Conservation (phyloP, 768 basidiomycete species). For the Auriscalpium microsporum region DNA sequence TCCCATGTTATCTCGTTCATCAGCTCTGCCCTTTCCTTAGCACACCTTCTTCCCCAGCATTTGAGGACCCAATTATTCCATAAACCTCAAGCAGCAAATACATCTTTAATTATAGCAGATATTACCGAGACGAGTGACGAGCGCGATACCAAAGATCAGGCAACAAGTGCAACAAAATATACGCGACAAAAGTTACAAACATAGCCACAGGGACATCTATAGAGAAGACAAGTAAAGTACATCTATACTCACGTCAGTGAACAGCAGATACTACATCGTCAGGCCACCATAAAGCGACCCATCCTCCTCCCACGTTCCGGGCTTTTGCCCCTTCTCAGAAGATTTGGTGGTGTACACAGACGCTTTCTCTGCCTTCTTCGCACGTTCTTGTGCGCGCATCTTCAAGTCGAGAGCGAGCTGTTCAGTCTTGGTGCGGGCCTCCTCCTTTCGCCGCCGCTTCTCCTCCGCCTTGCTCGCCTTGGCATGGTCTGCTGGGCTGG, state of each 20-base stretch:
- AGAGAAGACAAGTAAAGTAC: neutral
- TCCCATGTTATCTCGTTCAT: neutral
- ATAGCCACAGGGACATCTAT: neutral
- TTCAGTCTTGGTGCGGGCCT: conserved; percentile 31
- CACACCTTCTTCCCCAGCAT: neutral
- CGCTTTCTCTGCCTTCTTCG: conserved; percentile 9
- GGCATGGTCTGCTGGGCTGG: neutral
- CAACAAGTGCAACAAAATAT: neutral
- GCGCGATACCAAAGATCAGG: no score
- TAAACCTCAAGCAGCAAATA: no score
- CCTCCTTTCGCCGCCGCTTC: conserved; percentile 36
- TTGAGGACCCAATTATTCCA: no score
- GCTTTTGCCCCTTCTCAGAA: neutral
- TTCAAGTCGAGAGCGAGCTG: conserved; percentile 39
- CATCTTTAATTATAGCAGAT: no score
- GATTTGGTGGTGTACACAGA: neutral
- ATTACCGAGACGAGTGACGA: no score
- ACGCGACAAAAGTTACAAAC: neutral
- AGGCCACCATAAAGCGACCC: conserved; percentile 15
- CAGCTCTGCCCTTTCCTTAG: neutral
- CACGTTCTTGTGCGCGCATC: conserved; percentile 26
- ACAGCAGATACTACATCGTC: neutral
- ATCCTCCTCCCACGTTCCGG: conserved; percentile 12
- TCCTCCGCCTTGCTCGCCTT: conserved; percentile 25
- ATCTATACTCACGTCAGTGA: neutral